phyloP scores from a whole-genome alignment of 768 basidiomycete genomes.

The Pholiota molesta region DNA sequence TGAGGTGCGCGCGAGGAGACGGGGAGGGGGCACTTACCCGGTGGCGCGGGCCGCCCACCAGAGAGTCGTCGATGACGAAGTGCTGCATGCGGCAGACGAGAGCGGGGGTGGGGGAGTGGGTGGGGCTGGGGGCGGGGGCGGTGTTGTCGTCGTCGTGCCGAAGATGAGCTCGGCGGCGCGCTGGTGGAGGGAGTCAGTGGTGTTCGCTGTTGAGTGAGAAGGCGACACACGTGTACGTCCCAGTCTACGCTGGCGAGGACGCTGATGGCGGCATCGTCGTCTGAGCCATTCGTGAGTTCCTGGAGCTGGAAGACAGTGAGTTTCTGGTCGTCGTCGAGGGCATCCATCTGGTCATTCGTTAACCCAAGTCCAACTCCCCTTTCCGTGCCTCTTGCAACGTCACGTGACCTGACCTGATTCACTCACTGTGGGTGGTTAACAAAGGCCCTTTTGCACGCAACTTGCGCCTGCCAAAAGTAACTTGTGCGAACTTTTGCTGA shows the following conservation, averaged over 20 bases:
- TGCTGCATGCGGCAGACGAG: slow-evolving; percentile 28
- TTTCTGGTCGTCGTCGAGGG: slow-evolving; percentile 25
- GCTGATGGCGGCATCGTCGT: slow-evolving; percentile 61
- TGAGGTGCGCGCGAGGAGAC: slow-evolving; percentile 14
- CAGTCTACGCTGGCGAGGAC: slow-evolving; percentile 67
- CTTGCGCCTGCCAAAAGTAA: too few relatives aligned
- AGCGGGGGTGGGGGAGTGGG: slow-evolving; percentile 13
- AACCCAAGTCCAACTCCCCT: background rate
- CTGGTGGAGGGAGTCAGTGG: slow-evolving; percentile 30
- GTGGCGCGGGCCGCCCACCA: slow-evolving; percentile 28
- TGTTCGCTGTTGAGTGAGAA: background rate
- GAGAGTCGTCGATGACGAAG: slow-evolving; percentile 58
- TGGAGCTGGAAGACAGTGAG: slow-evolving; percentile 50
- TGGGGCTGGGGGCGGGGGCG: slow-evolving; percentile 16
- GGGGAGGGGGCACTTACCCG: background rate
- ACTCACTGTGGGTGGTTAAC: too few relatives aligned
- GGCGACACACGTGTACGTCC: slow-evolving; percentile 63
- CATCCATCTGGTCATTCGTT: slow-evolving; percentile 10
- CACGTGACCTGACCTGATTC: too few relatives aligned
- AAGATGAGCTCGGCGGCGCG: slow-evolving; percentile 65
- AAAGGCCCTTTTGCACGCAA: too few relatives aligned
- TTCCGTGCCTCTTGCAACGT: too few relatives aligned
- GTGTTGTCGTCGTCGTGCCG: slow-evolving; percentile 24
- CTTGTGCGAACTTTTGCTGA: too few relatives aligned
- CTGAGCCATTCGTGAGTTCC: slow-evolving; percentile 60